These are phyloP conservation scores for Solanum chilense DNA, from an alignment of 257 asterid species.

Conservation along the genomic window DNA sequence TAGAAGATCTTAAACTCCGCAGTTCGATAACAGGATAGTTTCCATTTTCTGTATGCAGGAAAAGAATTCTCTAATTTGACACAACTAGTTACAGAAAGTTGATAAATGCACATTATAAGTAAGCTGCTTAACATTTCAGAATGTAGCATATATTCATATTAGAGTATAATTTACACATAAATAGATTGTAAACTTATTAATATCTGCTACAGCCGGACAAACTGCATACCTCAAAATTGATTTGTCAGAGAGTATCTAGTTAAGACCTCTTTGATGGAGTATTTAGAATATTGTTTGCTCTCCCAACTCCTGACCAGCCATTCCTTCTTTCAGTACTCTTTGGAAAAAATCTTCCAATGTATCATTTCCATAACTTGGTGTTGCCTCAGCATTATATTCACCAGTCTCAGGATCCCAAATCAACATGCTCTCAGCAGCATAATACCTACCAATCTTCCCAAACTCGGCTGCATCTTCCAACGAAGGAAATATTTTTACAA, in stretches of 20 bases:
- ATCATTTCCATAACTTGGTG: constrained; percentile 86
- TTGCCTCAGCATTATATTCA: constrained; percentile 63
- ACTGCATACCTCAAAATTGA: constrained; percentile 1
- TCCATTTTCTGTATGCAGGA: neutral
- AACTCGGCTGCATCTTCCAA: constrained; percentile 89
- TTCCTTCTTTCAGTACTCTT: constrained; percentile 72
- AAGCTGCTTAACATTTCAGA: neutral
- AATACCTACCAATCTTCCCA: constrained; percentile 95
- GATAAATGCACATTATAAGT: neutral
- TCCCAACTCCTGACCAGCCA: constrained; percentile 91
- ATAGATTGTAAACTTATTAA: neutral
- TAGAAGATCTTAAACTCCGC: neutral
- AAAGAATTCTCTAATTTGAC: neutral
- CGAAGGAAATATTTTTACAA: constrained; percentile 68
- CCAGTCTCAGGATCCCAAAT: constrained; percentile 65
- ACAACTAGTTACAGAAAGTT: neutral
- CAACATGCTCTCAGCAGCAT: constrained; percentile 94
- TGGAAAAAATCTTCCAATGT: constrained; percentile 78
- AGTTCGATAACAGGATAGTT: neutral
- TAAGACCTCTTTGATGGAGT: neutral
- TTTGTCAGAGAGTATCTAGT: neutral
- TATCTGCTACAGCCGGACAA: neutral
- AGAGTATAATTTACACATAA: neutral
- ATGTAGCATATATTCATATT: neutral
- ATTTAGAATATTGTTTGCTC: constrained; percentile 68